Evolutionary conservation across 306 rosid genomes (phyloP), one percentile per base, ranked within the genome.

Genomic region (Albizia julibrissin): DNA sequence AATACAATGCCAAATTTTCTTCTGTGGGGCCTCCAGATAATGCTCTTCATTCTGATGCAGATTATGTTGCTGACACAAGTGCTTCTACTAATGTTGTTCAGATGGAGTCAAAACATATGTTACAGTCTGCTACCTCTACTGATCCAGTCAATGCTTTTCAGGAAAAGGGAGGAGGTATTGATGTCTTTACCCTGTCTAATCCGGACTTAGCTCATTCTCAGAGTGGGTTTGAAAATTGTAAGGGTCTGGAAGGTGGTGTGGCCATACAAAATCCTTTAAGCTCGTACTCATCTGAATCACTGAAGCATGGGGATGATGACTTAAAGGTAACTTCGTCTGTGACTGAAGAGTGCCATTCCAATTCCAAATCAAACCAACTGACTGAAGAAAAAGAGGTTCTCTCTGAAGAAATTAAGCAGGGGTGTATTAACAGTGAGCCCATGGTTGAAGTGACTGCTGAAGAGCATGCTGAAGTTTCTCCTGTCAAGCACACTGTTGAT

Each of bases 381-480:
- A 80, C 69, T 75, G 90, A 78, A 74, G 78, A 77, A 76, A 44
- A 50, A 10, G 85, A 74, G 47, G 69, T 56, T 76, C 74, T 87
- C 65, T 79, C 85, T 75, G 79, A 72, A 34, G 86, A 75, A 66
- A 43, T 13, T 61, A 65, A 85, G 79, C 74, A 31, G 50, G 88
- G 84, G 58, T 61, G 31, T n/a, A 65, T 58, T 72, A 78, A 80
- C 82, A 39, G 79, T 62, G 79, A 61, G 65, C 78, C 83, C 66
- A 24, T 54, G 61, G 76, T 83, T 79, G 72, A 80, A 86, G 85
- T 72, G 66, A 77, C 67, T 27, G 75, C 61, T 69, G 85, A 90
- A 81, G 90, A 72, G 58, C 84, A 69, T 80, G 70, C 72, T 58
- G 88, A 75, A 79, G 74, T 82, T 70, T 85, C 89, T 78, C 52